Percentiles rank a stretch among this genome's conserved stretches.
Conservation (phyloP, 352 stramenopile species). For the Bremia lactucae region DNA sequence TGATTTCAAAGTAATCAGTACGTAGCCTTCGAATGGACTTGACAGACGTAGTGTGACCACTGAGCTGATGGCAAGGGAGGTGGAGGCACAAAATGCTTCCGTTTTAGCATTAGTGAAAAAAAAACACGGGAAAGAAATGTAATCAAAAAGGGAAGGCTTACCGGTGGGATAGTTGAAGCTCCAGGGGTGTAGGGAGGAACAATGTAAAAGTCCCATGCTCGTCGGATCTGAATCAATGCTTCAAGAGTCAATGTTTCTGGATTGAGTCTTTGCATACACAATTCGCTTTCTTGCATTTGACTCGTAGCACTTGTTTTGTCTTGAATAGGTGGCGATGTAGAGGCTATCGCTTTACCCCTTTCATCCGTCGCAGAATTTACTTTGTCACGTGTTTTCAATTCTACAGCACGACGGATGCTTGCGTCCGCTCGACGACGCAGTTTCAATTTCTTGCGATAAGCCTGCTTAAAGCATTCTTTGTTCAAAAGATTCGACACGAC, state of each 20-base stretch:
- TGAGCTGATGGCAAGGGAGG: conserved; percentile 14
- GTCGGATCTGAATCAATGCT: conserved; percentile 22
- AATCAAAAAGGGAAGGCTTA: too few relatives aligned
- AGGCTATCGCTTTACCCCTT: too few relatives aligned
- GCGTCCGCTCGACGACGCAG: conserved; percentile 10
- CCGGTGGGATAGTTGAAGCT: conserved; percentile 27
- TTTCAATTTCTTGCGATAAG: conserved; percentile 23
- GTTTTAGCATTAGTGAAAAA: too few relatives aligned
- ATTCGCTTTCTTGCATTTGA: neutral
- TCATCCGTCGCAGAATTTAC: neutral
- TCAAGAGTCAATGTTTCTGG: conserved; percentile 20
- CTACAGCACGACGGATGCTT: conserved; percentile 9
- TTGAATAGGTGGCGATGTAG: too few relatives aligned
- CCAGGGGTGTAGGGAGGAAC: conserved; percentile 16
- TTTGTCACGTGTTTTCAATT: neutral
- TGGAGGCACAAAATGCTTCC: conserved; percentile 42
- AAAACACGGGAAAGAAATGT: too few relatives aligned
- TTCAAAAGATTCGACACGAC: too few relatives aligned
- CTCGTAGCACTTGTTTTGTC: neutral
- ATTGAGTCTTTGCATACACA: conserved; percentile 5
- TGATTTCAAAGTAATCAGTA: conserved; percentile 1
- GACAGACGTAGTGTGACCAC: conserved; percentile 18
- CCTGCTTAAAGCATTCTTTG: conserved; percentile 3
- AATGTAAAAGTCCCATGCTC: conserved; percentile 29
- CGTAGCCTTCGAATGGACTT: neutral